A percentile compares a stretch with the other conserved stretches of the same genome.
These are phyloP conservation scores for Coemansia sp. DNA, from an alignment of 192 early-diverging fungal species.

Conservation along the genomic window DNA sequence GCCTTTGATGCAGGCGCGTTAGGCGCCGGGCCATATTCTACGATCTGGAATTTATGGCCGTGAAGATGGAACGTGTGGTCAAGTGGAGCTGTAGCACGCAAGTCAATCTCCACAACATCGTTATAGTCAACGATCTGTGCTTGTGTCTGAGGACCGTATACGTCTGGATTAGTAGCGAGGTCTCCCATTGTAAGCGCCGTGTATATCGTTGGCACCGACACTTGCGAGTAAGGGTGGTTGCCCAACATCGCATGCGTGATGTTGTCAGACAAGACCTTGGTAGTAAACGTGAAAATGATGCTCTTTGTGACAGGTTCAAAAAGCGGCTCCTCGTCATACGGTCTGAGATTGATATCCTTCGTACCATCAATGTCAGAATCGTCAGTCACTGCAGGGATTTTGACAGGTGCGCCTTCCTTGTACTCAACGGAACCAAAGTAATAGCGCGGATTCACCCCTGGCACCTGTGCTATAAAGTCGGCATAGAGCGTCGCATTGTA, in stretches of 20 bases:
- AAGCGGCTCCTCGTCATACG: slow-evolving; percentile 3
- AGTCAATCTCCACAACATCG: slow-evolving; percentile 63
- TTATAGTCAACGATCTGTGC: slow-evolving; percentile 65
- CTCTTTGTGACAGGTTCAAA: slow-evolving; percentile 4
- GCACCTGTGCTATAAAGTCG: not conserved
- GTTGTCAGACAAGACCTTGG: not conserved
- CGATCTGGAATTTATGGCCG: slow-evolving; percentile 79
- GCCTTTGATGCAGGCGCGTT: not conserved
- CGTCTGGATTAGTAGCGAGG: slow-evolving; percentile 10
- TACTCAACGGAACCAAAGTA: slow-evolving; percentile 15
- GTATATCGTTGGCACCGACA: slow-evolving; percentile 16
- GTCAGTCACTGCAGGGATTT: not conserved
- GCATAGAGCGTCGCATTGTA: slow-evolving; percentile 13
- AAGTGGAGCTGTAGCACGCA: slow-evolving; percentile 67
- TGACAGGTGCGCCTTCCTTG: not conserved
- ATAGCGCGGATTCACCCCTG: slow-evolving; percentile 6
- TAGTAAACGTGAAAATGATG: not conserved
- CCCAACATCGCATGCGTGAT: not conserved
- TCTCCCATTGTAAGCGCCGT: slow-evolving; percentile 15
- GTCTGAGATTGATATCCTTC: not conserved
- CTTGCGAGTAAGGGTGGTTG: slow-evolving; percentile 2
- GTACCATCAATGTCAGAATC: not conserved
- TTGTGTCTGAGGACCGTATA: slow-evolving; percentile 30
- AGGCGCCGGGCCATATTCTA: slow-evolving; percentile 52
- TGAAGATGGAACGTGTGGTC: slow-evolving; percentile 79